phyloP scores from a whole-genome alignment of 2,329 filamentous ascomycete genomes.

The Fusarium napiforme region DNA sequence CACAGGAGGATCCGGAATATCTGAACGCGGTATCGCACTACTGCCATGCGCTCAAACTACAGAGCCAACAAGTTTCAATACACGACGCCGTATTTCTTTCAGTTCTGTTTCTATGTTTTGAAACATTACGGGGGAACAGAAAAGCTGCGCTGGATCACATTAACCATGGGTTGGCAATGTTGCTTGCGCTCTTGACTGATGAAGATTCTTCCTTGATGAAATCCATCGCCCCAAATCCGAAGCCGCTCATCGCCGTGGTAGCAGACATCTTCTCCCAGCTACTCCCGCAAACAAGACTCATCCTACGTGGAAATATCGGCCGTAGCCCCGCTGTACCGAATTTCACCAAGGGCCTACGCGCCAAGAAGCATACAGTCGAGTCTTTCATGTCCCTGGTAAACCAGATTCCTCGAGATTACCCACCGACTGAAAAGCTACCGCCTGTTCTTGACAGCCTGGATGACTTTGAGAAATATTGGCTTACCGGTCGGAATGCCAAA shows the following conservation, averaged over 20 bases:
- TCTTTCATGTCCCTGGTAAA: conserved; percentile 30
- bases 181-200: conserved; percentile 48
- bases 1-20: conserved; percentile 38
- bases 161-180: conserved; percentile 50
- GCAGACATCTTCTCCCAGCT: conserved; percentile 33
- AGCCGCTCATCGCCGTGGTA: conserved; percentile 27
- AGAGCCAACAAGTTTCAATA: conserved; percentile 41
- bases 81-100: conserved; percentile 49
- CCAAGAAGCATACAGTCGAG: conserved; percentile 30
- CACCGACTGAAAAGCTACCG: background rate
- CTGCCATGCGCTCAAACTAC: conserved; percentile 48
- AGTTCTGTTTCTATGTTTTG: conserved; percentile 48
- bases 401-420: conserved; percentile 13
- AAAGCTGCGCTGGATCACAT: conserved; percentile 50
- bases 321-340: conserved; percentile 29
- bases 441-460: conserved; percentile 23
- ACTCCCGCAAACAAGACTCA: conserved; percentile 14
- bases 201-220: conserved; percentile 11
- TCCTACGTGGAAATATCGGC: conserved; percentile 24
- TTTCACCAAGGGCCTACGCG: conserved; percentile 24
- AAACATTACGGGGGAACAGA: conserved; percentile 45
- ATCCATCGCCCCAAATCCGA: conserved; percentile 36
- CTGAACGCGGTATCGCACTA: conserved; percentile 50
- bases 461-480: conserved; percentile 38
- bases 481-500: conserved; percentile 3